phyloP scores from a whole-genome alignment of 2,329 filamentous ascomycete genomes.

The Neobulgaria alba region DNA sequence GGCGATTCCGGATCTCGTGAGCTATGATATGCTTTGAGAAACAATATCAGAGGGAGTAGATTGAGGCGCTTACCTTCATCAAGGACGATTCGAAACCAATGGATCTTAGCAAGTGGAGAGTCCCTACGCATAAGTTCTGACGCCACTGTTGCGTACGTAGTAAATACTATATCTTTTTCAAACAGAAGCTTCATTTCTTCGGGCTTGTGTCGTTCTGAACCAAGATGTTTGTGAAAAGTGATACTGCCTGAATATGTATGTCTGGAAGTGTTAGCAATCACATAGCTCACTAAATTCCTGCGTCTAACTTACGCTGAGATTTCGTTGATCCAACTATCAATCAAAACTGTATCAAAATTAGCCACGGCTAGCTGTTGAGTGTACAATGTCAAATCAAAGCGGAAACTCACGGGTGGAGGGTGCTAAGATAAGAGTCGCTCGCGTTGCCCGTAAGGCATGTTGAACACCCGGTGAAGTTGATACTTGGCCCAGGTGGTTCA shows the following conservation, averaged over 20 bases:
- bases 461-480: slow-evolving; percentile 1
- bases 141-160: neutral
- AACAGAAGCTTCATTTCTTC: neutral
- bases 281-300: neutral
- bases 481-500: neutral
- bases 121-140: neutral
- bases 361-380: neutral
- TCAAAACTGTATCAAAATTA: slow-evolving; percentile 1
- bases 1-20: neutral
- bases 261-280: neutral
- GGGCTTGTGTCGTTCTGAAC: neutral
- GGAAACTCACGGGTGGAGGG: slow-evolving; percentile 1
- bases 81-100: slow-evolving; percentile 3
- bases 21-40: neutral
- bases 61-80: slow-evolving; percentile 1
- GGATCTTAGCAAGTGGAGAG: neutral
- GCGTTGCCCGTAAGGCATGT: neutral
- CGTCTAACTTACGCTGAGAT: neutral
- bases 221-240: slow-evolving; percentile 2
- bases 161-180: slow-evolving; percentile 1
- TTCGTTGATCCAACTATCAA: slow-evolving; percentile 1
- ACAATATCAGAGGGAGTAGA: neutral
- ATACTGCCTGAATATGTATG: slow-evolving; percentile 2
- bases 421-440: slow-evolving; percentile 2
- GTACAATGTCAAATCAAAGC: neutral